Evolutionary conservation across 1,284 basidiomycete species (phyloP).

Genomic region (Cryptococcus sp.): DNA sequence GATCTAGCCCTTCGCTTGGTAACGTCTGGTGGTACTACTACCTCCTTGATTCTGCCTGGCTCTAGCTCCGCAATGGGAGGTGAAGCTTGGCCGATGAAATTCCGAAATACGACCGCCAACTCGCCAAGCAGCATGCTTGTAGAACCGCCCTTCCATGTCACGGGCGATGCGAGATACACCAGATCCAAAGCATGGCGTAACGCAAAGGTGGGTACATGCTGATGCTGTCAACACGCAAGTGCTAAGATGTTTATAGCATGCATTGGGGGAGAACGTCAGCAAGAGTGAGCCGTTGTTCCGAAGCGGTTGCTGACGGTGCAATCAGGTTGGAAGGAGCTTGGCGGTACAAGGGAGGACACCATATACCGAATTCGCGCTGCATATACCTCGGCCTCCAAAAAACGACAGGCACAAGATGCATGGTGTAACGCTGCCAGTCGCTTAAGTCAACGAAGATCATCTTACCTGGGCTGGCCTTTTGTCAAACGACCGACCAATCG

Average conservation of each 20-base stretch:
- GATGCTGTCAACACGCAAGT: neutral
- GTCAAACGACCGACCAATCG: neutral
- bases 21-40: conserved; percentile 50
- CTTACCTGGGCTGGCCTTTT: neutral
- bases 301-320: no score
- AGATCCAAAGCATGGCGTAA: conserved; percentile 10
- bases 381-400: conserved; percentile 67
- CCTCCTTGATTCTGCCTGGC: conserved; percentile 50
- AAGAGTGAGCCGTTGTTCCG: neutral
- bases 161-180: conserved; percentile 1
- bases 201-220: conserved; percentile 31
- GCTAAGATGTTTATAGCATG: neutral
- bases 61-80: conserved; percentile 48
- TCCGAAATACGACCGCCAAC: conserved; percentile 26
- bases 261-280: conserved; percentile 1
- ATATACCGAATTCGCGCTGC: conserved; percentile 58
- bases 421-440: conserved; percentile 55
- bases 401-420: conserved; percentile 69
- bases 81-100: conserved; percentile 50
- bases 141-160: conserved; percentile 16
- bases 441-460: neutral
- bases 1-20: conserved; percentile 41
- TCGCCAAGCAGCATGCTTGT: conserved; percentile 26
- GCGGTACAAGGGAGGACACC: conserved; percentile 54
- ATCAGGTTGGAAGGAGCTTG: neutral